These are phyloP conservation scores for Aureobasidium sp. DNA, from an alignment of 2,329 filamentous ascomycete species.

Conservation along the genomic window DNA sequence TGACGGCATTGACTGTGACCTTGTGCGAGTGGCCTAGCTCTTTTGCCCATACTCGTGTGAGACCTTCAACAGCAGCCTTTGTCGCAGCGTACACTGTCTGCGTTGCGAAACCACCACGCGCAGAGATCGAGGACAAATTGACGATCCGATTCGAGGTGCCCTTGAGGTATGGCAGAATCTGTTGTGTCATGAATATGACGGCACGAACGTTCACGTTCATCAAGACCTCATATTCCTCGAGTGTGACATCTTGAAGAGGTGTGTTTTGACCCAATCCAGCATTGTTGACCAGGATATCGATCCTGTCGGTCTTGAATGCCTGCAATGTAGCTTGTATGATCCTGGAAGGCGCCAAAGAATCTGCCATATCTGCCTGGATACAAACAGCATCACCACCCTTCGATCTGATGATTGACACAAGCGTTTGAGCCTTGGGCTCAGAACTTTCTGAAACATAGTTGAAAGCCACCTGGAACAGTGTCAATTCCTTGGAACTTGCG, in stretches of 20 bases:
- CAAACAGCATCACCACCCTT: not conserved
- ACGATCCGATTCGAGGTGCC: conserved; percentile 42
- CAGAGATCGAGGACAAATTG: conserved; percentile 50
- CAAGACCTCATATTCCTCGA: conserved; percentile 17
- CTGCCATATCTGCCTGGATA: not conserved
- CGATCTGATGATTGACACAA: not conserved
- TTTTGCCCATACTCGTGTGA: conserved; percentile 16
- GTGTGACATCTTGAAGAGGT: conserved; percentile 13
- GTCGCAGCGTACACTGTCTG: conserved; percentile 43
- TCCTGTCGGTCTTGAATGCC: conserved; percentile 12
- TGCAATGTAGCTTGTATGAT: not conserved
- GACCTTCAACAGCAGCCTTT: conserved; percentile 17
- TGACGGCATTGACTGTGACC: conserved; percentile 18
- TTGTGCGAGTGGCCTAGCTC: conserved; percentile 18
- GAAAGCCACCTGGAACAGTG: too few species aligned
- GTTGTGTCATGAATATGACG: conserved; percentile 29
- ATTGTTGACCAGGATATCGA: conserved; percentile 36
- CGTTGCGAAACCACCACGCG: conserved; percentile 48
- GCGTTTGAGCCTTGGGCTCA: not conserved
- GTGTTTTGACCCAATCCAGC: conserved; percentile 22
- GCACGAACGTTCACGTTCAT: conserved; percentile 19
- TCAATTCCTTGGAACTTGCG: too few species aligned
- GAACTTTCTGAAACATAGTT: not conserved
- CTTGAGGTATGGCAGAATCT: conserved; percentile 25
- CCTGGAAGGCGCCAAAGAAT: not conserved